phyloP scores from a whole-genome alignment of 2,329 filamentous ascomycete species.

The Monilinia vaccinii-corymbosi region DNA sequence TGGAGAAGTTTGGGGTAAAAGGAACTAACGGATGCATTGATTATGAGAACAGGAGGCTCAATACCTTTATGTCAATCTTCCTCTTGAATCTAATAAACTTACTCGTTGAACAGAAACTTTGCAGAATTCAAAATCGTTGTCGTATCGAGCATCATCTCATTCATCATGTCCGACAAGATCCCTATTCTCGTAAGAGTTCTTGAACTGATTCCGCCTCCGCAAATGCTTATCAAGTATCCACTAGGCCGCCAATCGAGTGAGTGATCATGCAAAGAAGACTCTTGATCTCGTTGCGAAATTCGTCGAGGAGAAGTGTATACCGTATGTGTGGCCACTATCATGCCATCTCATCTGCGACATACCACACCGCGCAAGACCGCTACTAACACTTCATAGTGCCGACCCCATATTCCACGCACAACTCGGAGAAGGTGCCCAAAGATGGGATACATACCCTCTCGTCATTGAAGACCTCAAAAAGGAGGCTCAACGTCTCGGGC shows the following conservation, averaged over 20 bases:
- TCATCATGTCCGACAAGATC: conserved; percentile 37
- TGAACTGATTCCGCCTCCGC: background rate
- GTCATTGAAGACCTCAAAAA: conserved; percentile 85
- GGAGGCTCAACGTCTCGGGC: conserved; percentile 70
- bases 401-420: conserved; percentile 75
- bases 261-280: conserved; percentile 74
- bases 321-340: conserved; percentile 38
- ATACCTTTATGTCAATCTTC: background rate
- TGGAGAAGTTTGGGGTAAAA: conserved; percentile 18
- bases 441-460: conserved; percentile 72
- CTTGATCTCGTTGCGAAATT: conserved; percentile 89
- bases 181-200: conserved; percentile 36
- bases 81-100: background rate
- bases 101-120: background rate
- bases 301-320: conserved; percentile 90
- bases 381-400: conserved; percentile 40
- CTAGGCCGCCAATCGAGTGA: conserved; percentile 45
- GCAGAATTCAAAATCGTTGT: background rate
- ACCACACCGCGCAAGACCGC: conserved; percentile 3
- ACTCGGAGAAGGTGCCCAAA: conserved; percentile 60
- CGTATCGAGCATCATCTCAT: background rate
- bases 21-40: background rate
- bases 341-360: background rate
- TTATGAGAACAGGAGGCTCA: background rate
- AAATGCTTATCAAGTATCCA: conserved; percentile 14